Percentiles rank a stretch among this genome's conserved stretches.
Evolutionary conservation across 23 red algal species (phyloP).

Genomic region (Gracilaria caudata): DNA sequence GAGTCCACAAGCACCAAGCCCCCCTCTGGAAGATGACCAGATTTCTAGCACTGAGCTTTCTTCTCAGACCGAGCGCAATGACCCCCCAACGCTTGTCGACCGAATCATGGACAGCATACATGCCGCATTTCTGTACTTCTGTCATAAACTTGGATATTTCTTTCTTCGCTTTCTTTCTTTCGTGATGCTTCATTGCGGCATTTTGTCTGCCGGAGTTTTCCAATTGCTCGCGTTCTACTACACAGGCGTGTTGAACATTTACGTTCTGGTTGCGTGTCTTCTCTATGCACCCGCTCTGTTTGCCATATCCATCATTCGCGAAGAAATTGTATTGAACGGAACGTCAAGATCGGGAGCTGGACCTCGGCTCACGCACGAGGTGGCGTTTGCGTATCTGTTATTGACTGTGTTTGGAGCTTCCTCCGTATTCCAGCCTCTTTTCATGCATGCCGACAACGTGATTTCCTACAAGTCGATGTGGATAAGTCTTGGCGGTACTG

Average conservation of each 20-base stretch:
- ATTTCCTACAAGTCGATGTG: conserved; percentile 59
- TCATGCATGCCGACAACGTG: conserved; percentile 44
- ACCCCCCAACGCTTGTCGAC: conserved; percentile 14
- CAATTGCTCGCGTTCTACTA: conserved; percentile 53
- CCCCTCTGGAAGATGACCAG: not conserved
- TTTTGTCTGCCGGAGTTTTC: conserved; percentile 25
- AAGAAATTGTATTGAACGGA: conserved; percentile 48
- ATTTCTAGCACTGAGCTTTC: conserved; percentile 26
- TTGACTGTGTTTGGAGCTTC: conserved; percentile 22
- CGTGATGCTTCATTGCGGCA: conserved; percentile 33
- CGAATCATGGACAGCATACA: conserved; percentile 33
- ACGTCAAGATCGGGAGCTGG: conserved; percentile 36
- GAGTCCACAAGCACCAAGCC: not conserved
- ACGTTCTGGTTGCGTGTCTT: conserved; percentile 27
- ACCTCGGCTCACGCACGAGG: conserved; percentile 32
- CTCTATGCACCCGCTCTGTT: conserved; percentile 37
- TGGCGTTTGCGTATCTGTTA: conserved; percentile 40
- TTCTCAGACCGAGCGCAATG: not conserved
- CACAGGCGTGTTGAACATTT: conserved; percentile 41
- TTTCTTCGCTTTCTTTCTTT: conserved; percentile 55
- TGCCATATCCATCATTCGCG: conserved; percentile 40
- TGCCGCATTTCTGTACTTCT: conserved; percentile 25
- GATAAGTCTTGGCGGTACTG: conserved; percentile 36
- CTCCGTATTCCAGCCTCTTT: conserved; percentile 42
- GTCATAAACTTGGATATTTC: conserved; percentile 29